Evolutionary conservation across 495 filamentous ascomycete genomes (phyloP), one percentile per base, ranked within the genome.

Genomic region (Lichina pygmaea): DNA sequence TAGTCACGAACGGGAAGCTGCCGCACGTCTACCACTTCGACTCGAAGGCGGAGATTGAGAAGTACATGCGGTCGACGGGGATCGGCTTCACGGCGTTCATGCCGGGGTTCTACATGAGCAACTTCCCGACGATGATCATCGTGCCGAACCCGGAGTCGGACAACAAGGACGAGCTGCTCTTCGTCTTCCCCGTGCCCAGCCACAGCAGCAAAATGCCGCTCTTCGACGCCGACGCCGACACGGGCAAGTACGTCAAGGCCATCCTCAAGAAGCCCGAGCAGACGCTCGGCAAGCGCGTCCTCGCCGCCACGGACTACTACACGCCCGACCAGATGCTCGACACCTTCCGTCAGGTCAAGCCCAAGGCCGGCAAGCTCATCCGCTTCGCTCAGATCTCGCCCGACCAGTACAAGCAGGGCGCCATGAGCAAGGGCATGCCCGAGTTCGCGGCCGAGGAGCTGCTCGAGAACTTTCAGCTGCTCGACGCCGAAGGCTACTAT

Each of bases 1-100:
- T 39, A 60, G 57, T 70, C 15, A 54, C 56, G 36, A 55, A 60
- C 24, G 68, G 69, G 13, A 58, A 56, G 42, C 59, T 68, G 9
- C 44, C 55, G n/a, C 52, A 71, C 45, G 65, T 78, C 31, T 55
- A 62, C 31, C 72, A 77, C 54, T 81, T 77, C 50, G 73, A 78
- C 54, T 50, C 53, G 47, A 80, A 78, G 54, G 70, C 71, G 16
- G 48, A 61, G 2, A 62, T 78, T 8, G 73, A 71, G 42, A 56
- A 67, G 13, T 77, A 78, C 54, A 66, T 75, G 45, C 58, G 62
- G 37, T 9, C 38, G 1, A 44, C 58, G 9, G 63, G 58, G 10
- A 52, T 79, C 12, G 61, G 63, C 0, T 60, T 64, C 47, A 70
- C 67, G 0, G 75, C 68, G 52, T 63, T 76, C 50, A 50, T 70